These are phyloP conservation scores for Rhizopus arrhizus DNA, from an alignment of 371 early-diverging fungal species.

Conservation along the genomic window DNA sequence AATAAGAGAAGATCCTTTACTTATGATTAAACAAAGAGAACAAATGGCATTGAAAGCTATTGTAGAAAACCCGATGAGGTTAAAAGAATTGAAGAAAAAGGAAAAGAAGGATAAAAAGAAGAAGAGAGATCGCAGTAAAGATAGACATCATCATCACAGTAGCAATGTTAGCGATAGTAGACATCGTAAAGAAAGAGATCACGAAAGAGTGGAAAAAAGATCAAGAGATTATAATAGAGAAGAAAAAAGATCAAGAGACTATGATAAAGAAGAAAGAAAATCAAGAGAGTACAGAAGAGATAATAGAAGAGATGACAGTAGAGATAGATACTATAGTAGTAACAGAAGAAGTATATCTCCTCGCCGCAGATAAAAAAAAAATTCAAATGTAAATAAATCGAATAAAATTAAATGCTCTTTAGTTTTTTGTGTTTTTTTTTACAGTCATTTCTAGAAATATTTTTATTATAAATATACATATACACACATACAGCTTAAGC, in stretches of 20 bases:
- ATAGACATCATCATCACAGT: slow-evolving; percentile 12
- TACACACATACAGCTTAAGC: neutral
- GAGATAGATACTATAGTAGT: neutral
- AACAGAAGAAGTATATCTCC: slow-evolving; percentile 25
- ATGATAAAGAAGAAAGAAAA: slow-evolving; percentile 1
- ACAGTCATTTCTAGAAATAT: neutral
- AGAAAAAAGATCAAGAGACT: neutral
- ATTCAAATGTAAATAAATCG: slow-evolving; percentile 9
- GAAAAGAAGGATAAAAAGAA: slow-evolving; percentile 54
- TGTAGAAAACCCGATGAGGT: slow-evolving; percentile 73
- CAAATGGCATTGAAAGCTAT: slow-evolving; percentile 79
- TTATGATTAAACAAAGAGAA: slow-evolving; percentile 85
- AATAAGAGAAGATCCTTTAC: slow-evolving; percentile 89
- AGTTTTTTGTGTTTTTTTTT: slow-evolving; percentile 5
- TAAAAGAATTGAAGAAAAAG: slow-evolving; percentile 59
- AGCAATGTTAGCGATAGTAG: neutral
- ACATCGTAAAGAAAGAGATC: slow-evolving; percentile 4
- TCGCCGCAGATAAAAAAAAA: slow-evolving; percentile 13
- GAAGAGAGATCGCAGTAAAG: slow-evolving; percentile 38
- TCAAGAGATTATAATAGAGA: slow-evolving; percentile 8
- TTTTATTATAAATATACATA: slow-evolving; percentile 3
- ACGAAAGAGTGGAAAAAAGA: slow-evolving; percentile 6
- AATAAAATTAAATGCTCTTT: neutral
- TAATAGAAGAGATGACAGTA: neutral
- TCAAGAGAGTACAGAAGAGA: slow-evolving; percentile 12